Evolutionary conservation across 192 early-diverging fungal genomes (phyloP).

Genomic region (Chytriomyces confervae): DNA sequence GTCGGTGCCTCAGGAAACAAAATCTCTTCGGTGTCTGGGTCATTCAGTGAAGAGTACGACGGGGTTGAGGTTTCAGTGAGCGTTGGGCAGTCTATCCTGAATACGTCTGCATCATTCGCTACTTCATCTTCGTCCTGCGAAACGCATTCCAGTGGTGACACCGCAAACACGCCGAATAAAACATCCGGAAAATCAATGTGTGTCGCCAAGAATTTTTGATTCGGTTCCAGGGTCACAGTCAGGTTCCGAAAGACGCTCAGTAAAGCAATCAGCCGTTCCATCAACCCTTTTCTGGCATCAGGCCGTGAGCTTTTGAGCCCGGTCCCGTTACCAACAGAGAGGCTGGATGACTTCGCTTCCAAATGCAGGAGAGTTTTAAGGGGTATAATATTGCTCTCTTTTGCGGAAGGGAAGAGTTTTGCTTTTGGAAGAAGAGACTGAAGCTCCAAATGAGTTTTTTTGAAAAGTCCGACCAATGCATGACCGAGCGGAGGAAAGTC

Average conservation of each 20-base stretch:
- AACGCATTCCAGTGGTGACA: slow-evolving; percentile 15
- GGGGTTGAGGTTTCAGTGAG: too few species aligned
- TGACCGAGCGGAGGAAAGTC: slow-evolving; percentile 22
- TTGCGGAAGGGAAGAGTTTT: background rate
- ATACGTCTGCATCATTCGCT: background rate
- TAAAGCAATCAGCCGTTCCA: slow-evolving; percentile 16
- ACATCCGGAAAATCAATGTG: slow-evolving; percentile 5
- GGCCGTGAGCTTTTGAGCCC: background rate
- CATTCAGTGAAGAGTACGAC: background rate
- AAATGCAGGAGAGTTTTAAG: background rate
- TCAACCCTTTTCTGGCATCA: background rate
- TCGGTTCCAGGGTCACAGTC: slow-evolving; percentile 4
- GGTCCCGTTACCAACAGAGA: background rate
- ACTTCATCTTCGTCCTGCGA: background rate
- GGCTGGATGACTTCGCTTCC: background rate
- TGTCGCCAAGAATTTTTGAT: slow-evolving; percentile 21
- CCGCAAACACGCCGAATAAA: slow-evolving; percentile 2
- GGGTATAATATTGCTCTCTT: background rate
- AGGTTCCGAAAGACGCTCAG: slow-evolving; percentile 26
- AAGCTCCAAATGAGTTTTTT: background rate
- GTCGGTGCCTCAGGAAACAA: slow-evolving; percentile 19
- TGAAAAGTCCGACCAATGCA: slow-evolving; percentile 3
- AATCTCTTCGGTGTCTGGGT: background rate
- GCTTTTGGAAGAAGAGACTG: background rate
- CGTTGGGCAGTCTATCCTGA: too few species aligned